Evolutionary conservation across 2,329 filamentous ascomycete species (phyloP).

Genomic region (Xylaria sp.): DNA sequence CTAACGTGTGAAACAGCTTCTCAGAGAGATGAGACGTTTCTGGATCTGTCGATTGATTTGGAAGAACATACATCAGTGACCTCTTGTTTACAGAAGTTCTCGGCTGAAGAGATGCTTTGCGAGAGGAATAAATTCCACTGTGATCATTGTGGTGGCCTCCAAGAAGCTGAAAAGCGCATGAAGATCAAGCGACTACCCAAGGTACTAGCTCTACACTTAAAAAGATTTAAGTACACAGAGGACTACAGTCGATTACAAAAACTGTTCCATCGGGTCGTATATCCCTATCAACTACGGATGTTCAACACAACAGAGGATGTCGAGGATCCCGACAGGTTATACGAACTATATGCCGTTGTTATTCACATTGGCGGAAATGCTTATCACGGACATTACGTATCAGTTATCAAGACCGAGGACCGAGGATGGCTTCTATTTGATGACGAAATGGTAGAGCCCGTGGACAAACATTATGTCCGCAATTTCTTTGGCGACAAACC

Average conservation of each 20-base stretch:
- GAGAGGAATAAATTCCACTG: conserved; percentile 99
- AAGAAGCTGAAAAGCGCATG: conserved; percentile 99
- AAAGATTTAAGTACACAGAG: conserved; percentile 98
- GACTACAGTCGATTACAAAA: conserved; percentile 94
- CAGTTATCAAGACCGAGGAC: conserved; percentile 97
- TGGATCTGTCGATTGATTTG: conserved; percentile 95
- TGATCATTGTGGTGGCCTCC: conserved; percentile 93
- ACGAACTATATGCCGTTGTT: conserved; percentile 96
- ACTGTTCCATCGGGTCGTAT: conserved; percentile 95
- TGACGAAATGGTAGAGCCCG: conserved; percentile 97
- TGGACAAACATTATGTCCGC: conserved; percentile 93
- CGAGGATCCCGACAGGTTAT: conserved; percentile 90
- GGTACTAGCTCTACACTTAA: conserved; percentile 90
- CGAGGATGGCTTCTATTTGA: conserved; percentile 96
- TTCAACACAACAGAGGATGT: conserved; percentile 98
- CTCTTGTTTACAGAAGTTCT: conserved; percentile 94
- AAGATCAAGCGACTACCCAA: conserved; percentile 96
- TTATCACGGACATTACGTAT: conserved; percentile 97
- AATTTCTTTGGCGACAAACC: conserved; percentile 97
- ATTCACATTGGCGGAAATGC: conserved; percentile 97
- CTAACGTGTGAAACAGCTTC: conserved; percentile 96
- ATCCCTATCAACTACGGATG: conserved; percentile 94
- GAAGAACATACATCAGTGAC: conserved; percentile 97
- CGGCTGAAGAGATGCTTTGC: conserved; percentile 97
- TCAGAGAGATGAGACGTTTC: conserved; percentile 92